Evolutionary conservation across 345 rosid species (phyloP).

Genomic region (Luvunga scandens): DNA sequence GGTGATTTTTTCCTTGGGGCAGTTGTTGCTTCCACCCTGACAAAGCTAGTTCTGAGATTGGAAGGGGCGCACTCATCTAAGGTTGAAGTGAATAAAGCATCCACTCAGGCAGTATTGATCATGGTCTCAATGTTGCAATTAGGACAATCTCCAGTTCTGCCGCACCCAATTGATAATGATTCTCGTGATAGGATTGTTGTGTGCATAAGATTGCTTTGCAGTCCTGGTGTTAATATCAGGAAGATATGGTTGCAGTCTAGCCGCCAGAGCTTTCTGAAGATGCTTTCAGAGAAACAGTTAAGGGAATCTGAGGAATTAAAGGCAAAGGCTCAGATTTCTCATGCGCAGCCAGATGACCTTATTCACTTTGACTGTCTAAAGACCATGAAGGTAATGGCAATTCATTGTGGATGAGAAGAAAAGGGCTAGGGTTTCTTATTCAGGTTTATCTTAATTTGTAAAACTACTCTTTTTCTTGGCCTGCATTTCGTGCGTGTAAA

Average conservation of each 20-base stretch:
- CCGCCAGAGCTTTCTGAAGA: conserved; percentile 85
- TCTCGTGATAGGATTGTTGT: conserved; percentile 79
- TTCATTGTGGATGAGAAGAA: not conserved
- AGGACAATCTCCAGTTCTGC: conserved; percentile 79
- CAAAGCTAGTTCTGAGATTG: conserved; percentile 88
- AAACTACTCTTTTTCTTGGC: not conserved
- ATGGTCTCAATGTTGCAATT: conserved; percentile 92
- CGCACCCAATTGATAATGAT: conserved; percentile 92
- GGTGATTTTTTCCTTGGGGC: conserved; percentile 98
- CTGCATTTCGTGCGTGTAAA: not conserved
- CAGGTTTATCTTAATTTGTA: not conserved
- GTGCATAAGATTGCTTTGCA: conserved; percentile 80
- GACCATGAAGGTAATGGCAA: conserved; percentile 75
- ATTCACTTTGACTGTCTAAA: conserved; percentile 93
- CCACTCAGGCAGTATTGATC: conserved; percentile 68
- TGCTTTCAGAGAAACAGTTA: conserved; percentile 91
- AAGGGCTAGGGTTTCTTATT: not conserved
- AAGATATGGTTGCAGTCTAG: conserved; percentile 89
- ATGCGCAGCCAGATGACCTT: conserved; percentile 97
- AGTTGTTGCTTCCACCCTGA: conserved; percentile 88
- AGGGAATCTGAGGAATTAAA: conserved; percentile 80
- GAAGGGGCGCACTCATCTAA: conserved; percentile 87
- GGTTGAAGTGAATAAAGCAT: conserved; percentile 69
- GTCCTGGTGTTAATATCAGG: conserved; percentile 72
- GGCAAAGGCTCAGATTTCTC: conserved; percentile 85